Evolutionary conservation across 441 rosid genomes (phyloP).

Genomic region (Biscutella laevigata): DNA sequence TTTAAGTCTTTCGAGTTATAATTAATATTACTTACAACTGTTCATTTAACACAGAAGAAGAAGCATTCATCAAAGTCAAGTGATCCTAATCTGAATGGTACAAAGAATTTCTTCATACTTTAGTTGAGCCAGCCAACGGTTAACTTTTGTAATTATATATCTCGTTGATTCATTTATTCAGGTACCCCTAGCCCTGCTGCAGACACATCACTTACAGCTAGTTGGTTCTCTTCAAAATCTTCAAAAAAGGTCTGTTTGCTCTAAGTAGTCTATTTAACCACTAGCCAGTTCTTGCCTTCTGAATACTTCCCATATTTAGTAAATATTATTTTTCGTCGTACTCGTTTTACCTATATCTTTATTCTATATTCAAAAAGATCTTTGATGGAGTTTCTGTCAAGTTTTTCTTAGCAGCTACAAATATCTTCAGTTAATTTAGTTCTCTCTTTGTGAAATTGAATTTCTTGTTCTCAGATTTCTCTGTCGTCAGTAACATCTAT

Average conservation of each 20-base stretch:
- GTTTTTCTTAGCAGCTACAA: background rate
- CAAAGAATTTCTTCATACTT: slow-evolving; percentile 13
- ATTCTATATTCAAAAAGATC: background rate
- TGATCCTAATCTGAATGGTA: slow-evolving; percentile 53
- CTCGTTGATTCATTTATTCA: slow-evolving; percentile 20
- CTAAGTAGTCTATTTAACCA: background rate
- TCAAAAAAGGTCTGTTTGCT: slow-evolving; percentile 57
- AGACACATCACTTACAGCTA: slow-evolving; percentile 43
- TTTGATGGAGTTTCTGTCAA: slow-evolving; percentile 5
- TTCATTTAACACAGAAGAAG: slow-evolving; percentile 39
- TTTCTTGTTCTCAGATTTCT: slow-evolving; percentile 44
- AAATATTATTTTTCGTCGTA: background rate
- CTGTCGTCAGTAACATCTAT: slow-evolving; percentile 86
- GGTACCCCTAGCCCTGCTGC: slow-evolving; percentile 32
- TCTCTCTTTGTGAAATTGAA: slow-evolving; percentile 15
- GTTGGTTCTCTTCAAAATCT: slow-evolving; percentile 84
- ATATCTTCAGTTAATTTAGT: background rate
- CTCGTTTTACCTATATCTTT: background rate
- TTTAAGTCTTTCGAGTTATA: background rate
- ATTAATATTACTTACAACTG: background rate
- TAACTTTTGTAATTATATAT: slow-evolving; percentile 9
- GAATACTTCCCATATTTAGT: background rate
- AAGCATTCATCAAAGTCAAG: slow-evolving; percentile 40
- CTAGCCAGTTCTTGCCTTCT: slow-evolving; percentile 1
- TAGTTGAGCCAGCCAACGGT: background rate